These are phyloP conservation scores for Lyophyllum shimeji DNA, from an alignment of 768 basidiomycete species.

Conservation along the genomic window DNA sequence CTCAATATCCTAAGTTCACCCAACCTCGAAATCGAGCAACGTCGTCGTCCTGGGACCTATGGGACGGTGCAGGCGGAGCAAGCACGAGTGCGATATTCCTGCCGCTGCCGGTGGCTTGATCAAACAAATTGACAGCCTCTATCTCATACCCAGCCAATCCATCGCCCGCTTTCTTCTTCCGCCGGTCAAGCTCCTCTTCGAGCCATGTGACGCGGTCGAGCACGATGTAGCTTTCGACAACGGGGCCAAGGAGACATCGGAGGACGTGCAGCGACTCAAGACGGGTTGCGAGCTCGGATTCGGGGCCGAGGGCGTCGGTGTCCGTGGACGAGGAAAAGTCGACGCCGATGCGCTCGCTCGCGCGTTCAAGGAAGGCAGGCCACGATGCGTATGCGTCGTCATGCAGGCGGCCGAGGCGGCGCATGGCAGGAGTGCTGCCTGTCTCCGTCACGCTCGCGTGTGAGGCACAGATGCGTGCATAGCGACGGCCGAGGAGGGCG, in stretches of 20 bases:
- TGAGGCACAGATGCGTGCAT: constrained; percentile 4
- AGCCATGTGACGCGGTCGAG: constrained; percentile 65
- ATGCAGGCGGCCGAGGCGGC: constrained; percentile 46
- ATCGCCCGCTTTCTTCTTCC: background rate
- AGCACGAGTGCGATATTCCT: constrained; percentile 68
- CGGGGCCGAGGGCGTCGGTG: no score
- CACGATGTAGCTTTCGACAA: constrained; percentile 65
- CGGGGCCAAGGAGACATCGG: constrained; percentile 67
- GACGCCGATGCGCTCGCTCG: constrained; percentile 28
- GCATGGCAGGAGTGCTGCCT: constrained; percentile 41
- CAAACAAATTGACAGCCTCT: constrained; percentile 64
- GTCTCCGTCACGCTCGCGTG: constrained; percentile 21
- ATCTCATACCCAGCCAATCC: constrained; percentile 21
- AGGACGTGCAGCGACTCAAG: constrained; percentile 64
- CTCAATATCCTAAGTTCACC: no score
- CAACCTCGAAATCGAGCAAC: no score
- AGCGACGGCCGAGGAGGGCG: constrained; percentile 47
- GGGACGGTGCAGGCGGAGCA: constrained; percentile 22
- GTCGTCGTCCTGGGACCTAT: no score
- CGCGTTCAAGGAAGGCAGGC: constrained; percentile 40
- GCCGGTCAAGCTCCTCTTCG: constrained; percentile 32
- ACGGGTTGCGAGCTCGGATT: constrained; percentile 31
- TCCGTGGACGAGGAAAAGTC: constrained; percentile 10
- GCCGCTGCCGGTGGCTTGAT: constrained; percentile 70
- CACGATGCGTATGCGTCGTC: constrained; percentile 50